A percentile compares a stretch with the other conserved stretches of the same genome.
These are phyloP conservation scores for Parascedosporium putredinis DNA, from an alignment of 2,329 filamentous ascomycete genomes.

Conservation along the genomic window DNA sequence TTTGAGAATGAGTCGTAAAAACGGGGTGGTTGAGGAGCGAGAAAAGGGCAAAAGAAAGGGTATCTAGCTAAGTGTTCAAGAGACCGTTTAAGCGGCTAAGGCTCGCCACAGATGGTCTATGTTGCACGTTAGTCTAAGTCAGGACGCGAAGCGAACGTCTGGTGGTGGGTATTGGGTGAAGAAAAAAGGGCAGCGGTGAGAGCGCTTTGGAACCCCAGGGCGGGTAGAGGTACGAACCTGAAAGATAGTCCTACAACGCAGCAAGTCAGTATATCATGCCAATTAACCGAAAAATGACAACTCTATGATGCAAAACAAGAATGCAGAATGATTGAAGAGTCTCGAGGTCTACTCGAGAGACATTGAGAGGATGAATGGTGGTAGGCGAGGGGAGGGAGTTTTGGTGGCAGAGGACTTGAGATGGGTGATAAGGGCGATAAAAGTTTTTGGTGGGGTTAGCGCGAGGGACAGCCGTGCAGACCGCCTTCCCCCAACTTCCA, in stretches of 20 bases:
- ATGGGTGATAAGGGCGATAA: neutral
- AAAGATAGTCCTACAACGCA: slow-evolving; percentile 57
- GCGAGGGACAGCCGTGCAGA: neutral
- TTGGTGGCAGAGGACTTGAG: neutral
- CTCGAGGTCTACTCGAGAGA: slow-evolving; percentile 7
- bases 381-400: neutral
- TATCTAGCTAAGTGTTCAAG: slow-evolving; percentile 8
- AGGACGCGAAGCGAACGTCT: no score
- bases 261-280: slow-evolving; percentile 5
- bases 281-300: slow-evolving; percentile 1
- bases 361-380: neutral
- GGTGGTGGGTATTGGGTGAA: no score
- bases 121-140: slow-evolving; percentile 13
- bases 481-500: neutral
- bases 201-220: slow-evolving; percentile 31
- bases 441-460: neutral
- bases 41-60: slow-evolving; percentile 12
- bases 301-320: slow-evolving; percentile 1
- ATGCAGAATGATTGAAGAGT: slow-evolving; percentile 3
- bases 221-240: slow-evolving; percentile 43
- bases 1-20: slow-evolving; percentile 16
- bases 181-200: neutral
- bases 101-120: slow-evolving; percentile 32
- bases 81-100: slow-evolving; percentile 15
- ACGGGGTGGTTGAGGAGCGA: slow-evolving; percentile 11